A percentile compares a stretch with the other conserved stretches of the same genome.
phyloP scores from a whole-genome alignment of 345 rosid species.

The Clausena lansium region DNA sequence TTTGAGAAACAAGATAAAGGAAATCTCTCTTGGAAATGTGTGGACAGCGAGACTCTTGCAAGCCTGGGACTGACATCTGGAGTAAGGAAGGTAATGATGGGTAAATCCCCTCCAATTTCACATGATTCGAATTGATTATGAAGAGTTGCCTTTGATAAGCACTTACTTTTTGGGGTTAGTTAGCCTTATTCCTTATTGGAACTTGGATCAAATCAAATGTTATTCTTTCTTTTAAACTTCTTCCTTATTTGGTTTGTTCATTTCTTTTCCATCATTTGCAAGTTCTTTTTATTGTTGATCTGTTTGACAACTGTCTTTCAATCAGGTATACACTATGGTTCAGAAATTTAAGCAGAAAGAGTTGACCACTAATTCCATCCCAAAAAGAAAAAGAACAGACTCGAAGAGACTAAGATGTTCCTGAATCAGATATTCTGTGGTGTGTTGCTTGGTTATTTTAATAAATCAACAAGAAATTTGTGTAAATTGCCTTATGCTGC shows the following conservation, averaged over 20 bases:
- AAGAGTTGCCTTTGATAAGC: not conserved
- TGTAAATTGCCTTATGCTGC: not conserved
- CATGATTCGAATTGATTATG: not conserved
- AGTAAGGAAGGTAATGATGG: conserved; percentile 56
- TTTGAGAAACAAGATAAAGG: conserved; percentile 29
- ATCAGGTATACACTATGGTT: conserved; percentile 60
- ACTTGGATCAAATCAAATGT: not conserved
- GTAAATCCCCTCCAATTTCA: not conserved
- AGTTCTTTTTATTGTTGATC: not conserved
- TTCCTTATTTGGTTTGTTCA: not conserved
- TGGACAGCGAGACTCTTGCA: conserved; percentile 45
- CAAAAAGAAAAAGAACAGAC: conserved; percentile 21
- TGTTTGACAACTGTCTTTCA: not conserved
- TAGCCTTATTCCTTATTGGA: not conserved
- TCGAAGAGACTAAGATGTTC: conserved; percentile 17
- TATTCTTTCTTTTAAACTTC: not conserved
- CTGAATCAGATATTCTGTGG: conserved; percentile 1
- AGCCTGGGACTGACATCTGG: conserved; percentile 66
- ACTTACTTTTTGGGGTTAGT: not conserved
- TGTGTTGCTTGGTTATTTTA: not conserved
- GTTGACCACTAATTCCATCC: conserved; percentile 13
- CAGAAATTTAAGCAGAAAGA: conserved; percentile 47
- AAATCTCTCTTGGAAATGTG: conserved; percentile 39
- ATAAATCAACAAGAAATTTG: conserved; percentile 4
- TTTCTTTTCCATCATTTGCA: not conserved